Percentiles rank a stretch among this genome's conserved stretches.
Conservation (phyloP, 2,329 filamentous ascomycete genomes). For the Claviceps pazoutovae region DNA sequence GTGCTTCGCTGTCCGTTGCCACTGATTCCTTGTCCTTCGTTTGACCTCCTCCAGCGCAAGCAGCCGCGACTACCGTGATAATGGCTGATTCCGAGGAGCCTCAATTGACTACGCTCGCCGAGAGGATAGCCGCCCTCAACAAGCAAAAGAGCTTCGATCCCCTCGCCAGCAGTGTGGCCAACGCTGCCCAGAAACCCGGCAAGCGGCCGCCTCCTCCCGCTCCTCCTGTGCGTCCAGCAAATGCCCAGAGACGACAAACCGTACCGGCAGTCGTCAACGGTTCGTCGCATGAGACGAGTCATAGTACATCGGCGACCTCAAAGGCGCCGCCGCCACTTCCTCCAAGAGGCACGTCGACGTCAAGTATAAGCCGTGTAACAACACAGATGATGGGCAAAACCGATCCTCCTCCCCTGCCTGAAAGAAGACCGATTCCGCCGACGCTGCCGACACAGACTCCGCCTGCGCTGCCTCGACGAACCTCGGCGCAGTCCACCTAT, state of each 20-base stretch:
- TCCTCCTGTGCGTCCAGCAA: constrained; percentile 28
- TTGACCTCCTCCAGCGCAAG: not conserved
- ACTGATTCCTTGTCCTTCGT: not conserved
- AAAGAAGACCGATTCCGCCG: constrained; percentile 14
- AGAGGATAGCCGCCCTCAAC: constrained; percentile 51
- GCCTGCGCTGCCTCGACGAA: constrained; percentile 34
- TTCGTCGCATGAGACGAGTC: constrained; percentile 15
- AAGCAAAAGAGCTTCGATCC: constrained; percentile 43
- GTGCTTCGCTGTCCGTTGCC: not conserved
- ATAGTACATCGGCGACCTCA: constrained; percentile 26
- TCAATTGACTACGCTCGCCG: constrained; percentile 44
- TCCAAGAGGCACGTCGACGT: constrained; percentile 14
- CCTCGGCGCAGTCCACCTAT: constrained; percentile 26
- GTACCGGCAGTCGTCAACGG: constrained; percentile 12
- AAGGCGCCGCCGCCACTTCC: constrained; percentile 23
- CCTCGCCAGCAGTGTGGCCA: constrained; percentile 10
- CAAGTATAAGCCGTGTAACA: constrained; percentile 5
- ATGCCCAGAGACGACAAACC: constrained; percentile 23
- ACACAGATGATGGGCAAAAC: constrained; percentile 8
- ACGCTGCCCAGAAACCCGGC: constrained; percentile 26
- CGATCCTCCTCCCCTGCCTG: constrained; percentile 21
- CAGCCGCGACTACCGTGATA: not conserved
- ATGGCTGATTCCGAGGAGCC: constrained; percentile 52
- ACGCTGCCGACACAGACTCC: constrained; percentile 25
- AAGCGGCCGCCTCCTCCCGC: constrained; percentile 22